Evolutionary conservation across 2,329 filamentous ascomycete species (phyloP), one percentile per base, ranked within the genome.

Genomic region (Madurella mycetomatis): DNA sequence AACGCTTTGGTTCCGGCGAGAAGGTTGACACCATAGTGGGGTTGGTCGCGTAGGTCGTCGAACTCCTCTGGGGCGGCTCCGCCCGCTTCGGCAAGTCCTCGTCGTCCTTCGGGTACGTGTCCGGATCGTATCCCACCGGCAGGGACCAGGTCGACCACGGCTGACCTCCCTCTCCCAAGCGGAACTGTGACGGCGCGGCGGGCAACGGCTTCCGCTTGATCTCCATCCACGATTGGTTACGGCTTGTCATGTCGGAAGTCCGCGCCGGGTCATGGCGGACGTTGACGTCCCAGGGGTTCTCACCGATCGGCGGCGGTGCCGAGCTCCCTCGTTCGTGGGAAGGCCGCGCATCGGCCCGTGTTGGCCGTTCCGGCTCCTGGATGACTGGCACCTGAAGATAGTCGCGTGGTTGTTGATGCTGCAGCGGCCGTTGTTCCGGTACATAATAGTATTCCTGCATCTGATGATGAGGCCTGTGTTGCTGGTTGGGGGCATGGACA

Each of bases 251-350:
- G 60, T 65, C 19, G 65, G 62, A 25, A 65, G 65, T 9, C 66
- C 60, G 9, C 63, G 19, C 41, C 37, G 41, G 57, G 44, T 25
- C 32, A 5, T 42, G 56, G 13, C 19, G 41, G 25, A 59, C 45
- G 44, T 49, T 62, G 5, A 70, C 67, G 52, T 78, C 73, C 77
- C 76, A 79, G 1, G 74, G 75, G 53, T 72, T 76, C 18, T 74
- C 72, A 45, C 73, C 75, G 44, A 76, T 65, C 0, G 73, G 74
- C 2, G 78, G 76, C 13, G 77, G 77, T 7, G 76, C 78, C 3
- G 78, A 80, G 25, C 69, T 70, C 19, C 77, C 77, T 31, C 78
- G 71, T 50, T 76, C 74, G 46, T 74, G 70, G 9, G 71, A 69
- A 5, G 66, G 58, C 32, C 65, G 59, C 2, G 62, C 60, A 9